Percentiles rank a stretch among this genome's conserved stretches.
These are phyloP conservation scores for Avena atlantica DNA, from an alignment of 176 grass and related monocot genomes.

Conservation along the genomic window DNA sequence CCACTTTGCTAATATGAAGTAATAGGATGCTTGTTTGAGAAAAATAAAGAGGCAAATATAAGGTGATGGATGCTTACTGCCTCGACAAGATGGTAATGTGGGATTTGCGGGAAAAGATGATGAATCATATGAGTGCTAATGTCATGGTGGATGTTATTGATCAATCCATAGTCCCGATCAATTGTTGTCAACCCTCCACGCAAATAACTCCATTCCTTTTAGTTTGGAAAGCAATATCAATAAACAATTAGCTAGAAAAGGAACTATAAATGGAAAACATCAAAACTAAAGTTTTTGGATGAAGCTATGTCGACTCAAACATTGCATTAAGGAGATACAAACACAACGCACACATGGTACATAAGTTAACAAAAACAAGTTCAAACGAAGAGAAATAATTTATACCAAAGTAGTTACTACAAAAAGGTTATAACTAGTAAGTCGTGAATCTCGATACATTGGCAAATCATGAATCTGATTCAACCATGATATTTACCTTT, in stretches of 20 bases:
- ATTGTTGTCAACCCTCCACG: constrained; percentile 85
- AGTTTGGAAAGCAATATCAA: constrained; percentile 5
- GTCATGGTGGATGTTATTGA: constrained; percentile 92
- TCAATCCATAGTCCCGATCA: constrained; percentile 84
- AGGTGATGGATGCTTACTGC: constrained; percentile 52
- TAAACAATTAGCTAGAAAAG: background rate
- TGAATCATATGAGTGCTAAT: constrained; percentile 93
- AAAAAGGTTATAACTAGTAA: too few species aligned
- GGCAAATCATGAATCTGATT: background rate
- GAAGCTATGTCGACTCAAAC: too few species aligned
- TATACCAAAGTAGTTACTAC: background rate
- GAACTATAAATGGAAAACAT: background rate
- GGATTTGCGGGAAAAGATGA: constrained; percentile 92
- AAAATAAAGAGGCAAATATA: background rate
- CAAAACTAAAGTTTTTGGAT: background rate
- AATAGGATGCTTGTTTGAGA: too few species aligned
- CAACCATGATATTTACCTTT: constrained; percentile 61
- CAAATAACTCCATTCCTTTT: constrained; percentile 89
- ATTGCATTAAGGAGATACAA: too few species aligned
- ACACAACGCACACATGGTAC: too few species aligned
- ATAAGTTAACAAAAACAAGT: too few species aligned
- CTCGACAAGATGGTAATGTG: constrained; percentile 92
- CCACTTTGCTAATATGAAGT: background rate
- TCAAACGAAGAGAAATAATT: too few species aligned
- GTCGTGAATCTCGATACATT: background rate